Percentiles rank a stretch among this genome's conserved stretches.
Conservation (phyloP, 2,329 filamentous ascomycete species). For the Xylariaceae sp. region DNA sequence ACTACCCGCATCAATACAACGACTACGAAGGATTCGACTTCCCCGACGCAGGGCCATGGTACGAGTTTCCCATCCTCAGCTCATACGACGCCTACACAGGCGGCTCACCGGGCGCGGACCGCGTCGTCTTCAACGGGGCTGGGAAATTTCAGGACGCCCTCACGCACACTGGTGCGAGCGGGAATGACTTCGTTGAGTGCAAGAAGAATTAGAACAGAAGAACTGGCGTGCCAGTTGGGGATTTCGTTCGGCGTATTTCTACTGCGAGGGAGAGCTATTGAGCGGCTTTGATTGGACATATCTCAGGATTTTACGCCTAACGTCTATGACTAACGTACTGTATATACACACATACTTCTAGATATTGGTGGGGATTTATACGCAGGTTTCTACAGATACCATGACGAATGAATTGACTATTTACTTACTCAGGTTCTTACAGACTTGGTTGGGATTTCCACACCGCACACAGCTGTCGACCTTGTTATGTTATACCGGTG, state of each 20-base stretch:
- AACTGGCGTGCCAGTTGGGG: background rate
- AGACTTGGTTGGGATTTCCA: background rate
- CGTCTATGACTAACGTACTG: too few relatives aligned
- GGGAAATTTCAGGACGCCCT: constrained; percentile 61
- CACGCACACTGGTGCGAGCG: constrained; percentile 65
- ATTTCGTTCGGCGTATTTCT: background rate
- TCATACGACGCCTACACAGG: constrained; percentile 47
- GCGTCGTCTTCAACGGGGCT: constrained; percentile 24
- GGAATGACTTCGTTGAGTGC: constrained; percentile 69
- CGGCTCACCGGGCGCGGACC: constrained; percentile 44
- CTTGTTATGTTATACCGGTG: background rate
- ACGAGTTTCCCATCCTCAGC: constrained; percentile 52
- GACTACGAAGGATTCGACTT: constrained; percentile 53
- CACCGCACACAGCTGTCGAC: background rate
- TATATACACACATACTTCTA: constrained; percentile 7
- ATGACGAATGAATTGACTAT: background rate
- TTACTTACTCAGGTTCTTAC: background rate
- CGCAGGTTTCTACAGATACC: constrained; percentile 12
- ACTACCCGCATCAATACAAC: constrained; percentile 53
- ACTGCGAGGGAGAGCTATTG: background rate
- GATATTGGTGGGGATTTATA: constrained; percentile 4
- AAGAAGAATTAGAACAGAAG: background rate
- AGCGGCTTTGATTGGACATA: background rate
- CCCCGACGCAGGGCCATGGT: constrained; percentile 48
- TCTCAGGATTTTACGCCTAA: background rate